These are phyloP conservation scores for Boletus tomentosulus DNA, from an alignment of 768 basidiomycete genomes.

Conservation along the genomic window DNA sequence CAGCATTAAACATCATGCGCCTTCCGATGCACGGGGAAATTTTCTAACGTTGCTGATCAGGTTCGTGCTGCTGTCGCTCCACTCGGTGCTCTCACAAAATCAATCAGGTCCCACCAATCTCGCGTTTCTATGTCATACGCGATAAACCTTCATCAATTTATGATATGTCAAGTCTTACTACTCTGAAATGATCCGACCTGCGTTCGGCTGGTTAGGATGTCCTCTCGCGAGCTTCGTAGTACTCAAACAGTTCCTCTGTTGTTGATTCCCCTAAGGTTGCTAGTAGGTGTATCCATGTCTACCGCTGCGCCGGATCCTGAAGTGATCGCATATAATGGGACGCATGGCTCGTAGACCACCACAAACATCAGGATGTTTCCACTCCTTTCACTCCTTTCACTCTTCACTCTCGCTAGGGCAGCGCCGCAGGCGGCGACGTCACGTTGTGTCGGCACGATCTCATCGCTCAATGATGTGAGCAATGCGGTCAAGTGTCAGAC, in stretches of 20 bases:
- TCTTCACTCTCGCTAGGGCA: conserved; percentile 17
- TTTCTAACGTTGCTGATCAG: background rate
- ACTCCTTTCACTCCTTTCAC: conserved; percentile 9
- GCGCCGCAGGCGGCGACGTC: conserved; percentile 11
- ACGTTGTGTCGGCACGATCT: conserved; percentile 50
- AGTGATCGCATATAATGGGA: conserved; percentile 1
- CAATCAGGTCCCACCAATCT: background rate
- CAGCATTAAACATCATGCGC: too few species aligned
- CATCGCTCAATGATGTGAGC: conserved; percentile 47
- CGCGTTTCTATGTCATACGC: background rate
- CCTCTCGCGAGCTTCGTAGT: background rate
- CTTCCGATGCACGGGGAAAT: background rate
- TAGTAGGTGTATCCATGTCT: background rate
- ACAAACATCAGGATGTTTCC: conserved; percentile 7
- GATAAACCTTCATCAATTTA: background rate
- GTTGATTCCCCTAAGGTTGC: background rate
- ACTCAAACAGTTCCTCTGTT: background rate
- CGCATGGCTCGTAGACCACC: too few species aligned
- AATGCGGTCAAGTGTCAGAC: conserved; percentile 53
- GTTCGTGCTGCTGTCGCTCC: background rate
- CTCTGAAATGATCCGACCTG: background rate
- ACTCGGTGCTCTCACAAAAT: background rate
- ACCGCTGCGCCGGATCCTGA: background rate
- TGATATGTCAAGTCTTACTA: background rate
- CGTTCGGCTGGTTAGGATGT: background rate